Conservation (phyloP, 306 rosid species). For the Lagenaria siceraria region DNA sequence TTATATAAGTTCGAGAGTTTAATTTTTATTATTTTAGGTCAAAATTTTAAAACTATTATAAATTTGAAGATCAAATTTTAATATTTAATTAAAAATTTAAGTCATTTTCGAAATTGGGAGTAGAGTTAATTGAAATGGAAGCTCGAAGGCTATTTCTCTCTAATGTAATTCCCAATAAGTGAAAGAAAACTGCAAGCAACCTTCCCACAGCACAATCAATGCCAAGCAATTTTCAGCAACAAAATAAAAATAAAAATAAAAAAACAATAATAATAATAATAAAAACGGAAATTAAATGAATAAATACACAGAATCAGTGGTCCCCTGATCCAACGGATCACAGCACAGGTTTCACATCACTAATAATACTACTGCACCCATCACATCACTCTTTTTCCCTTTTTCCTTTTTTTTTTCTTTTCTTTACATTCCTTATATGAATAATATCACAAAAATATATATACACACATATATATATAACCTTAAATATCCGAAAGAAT, state of each 20-base stretch:
- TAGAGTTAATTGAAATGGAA: background rate
- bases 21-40: no score
- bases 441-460: no score
- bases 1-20: no score
- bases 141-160: background rate
- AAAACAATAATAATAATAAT: background rate
- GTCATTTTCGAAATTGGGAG: background rate
- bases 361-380: conserved; percentile 8
- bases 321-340: conserved; percentile 13
- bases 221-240: background rate
- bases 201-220: background rate
- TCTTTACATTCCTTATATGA: no score
- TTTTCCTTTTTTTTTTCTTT: background rate
- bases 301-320: background rate
- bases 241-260: background rate
- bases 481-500: no score
- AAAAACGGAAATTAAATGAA: background rate
- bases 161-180: background rate
- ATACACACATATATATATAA: no score
- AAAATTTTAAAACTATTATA: no score
- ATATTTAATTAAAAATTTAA: no score
- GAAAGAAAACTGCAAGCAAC: background rate
- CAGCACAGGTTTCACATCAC: conserved; percentile 5
- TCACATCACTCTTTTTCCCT: background rate
- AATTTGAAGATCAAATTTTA: no score